phyloP scores from a whole-genome alignment of 2,329 filamentous ascomycete species.

The Sporothrix globosa region DNA sequence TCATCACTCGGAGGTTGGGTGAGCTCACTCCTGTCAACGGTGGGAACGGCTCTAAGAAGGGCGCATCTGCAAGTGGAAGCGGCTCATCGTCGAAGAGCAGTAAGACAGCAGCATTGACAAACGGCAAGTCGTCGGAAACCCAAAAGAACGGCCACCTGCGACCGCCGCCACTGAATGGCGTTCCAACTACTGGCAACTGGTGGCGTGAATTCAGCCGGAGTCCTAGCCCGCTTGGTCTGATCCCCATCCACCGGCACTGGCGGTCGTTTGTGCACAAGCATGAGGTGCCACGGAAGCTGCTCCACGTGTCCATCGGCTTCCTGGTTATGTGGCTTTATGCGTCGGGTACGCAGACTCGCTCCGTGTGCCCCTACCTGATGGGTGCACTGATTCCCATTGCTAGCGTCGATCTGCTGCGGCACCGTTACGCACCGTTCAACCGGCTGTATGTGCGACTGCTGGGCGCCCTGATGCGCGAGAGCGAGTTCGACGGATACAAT shows the following conservation, averaged over 20 bases:
- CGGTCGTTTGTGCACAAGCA: constrained; percentile 91
- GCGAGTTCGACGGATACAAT: constrained; percentile 91
- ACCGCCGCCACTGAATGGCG: constrained; percentile 60
- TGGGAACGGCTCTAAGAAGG: not conserved
- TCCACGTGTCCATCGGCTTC: constrained; percentile 97
- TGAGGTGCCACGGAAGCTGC: constrained; percentile 88
- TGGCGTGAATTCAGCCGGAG: constrained; percentile 90
- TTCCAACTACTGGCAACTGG: constrained; percentile 54
- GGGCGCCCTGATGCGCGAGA: constrained; percentile 95
- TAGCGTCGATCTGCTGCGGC: constrained; percentile 77
- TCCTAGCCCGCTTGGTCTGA: constrained; percentile 88
- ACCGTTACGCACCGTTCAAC: constrained; percentile 81
- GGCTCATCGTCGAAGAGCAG: constrained; percentile 38
- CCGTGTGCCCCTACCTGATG: constrained; percentile 85
- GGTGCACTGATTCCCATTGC: constrained; percentile 81
- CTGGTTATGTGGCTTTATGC: constrained; percentile 85
- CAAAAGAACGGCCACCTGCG: constrained; percentile 69
- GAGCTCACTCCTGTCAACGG: constrained; percentile 54
- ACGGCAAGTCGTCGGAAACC: constrained; percentile 36
- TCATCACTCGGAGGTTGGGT: constrained; percentile 55
- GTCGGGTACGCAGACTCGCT: constrained; percentile 71
- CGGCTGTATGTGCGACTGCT: constrained; percentile 80
- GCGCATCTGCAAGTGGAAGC: not conserved
- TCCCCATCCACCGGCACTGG: constrained; percentile 93
- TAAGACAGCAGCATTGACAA: constrained; percentile 38